Base-by-base conservation (phyloP, 2,329 filamentous ascomycete genomes). In the Trichoderma polysporum region DNA sequence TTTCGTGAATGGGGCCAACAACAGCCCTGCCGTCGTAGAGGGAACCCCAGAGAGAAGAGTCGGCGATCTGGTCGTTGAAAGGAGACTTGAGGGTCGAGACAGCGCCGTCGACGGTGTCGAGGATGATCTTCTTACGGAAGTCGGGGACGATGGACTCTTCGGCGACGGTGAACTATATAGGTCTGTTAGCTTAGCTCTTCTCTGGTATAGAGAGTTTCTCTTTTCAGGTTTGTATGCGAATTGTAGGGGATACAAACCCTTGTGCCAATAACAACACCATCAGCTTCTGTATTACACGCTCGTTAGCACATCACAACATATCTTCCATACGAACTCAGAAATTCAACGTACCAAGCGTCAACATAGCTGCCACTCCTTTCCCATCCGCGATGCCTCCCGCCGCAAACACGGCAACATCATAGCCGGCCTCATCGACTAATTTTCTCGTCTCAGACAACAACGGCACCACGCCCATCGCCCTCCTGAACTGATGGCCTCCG, bases 301-400 rank as follows among this genome's bases (percentile, higher is more conserved):
- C 8, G 56, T 69, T 33, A 74, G 65, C 68, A 61, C 27, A 29
- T 31, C 6, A 0, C 10, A 2, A 10, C 9, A 53, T 10, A 35
- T 27, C 37, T 8, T 49, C 17, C 2, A 19, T 17, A 33, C 25
- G 6, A 19, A 25, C 9, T 17, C 10, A 35, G 4, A 15, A 37
- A 45, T 15, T 33, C 39, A 1, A 75, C 78, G 72, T 56, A 84
- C 86, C 87, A 10, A 90, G 76, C 1, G 81, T 78, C 68, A 89
- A 68, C 2, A 84, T 83, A 2, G 86, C 86, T 2, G 85, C 84
- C 1, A 84, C 84, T 0, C 85, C 84, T 41, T 85, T 79, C 1
- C 82, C 83, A 66, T 89, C 83, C 6, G 80, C 80, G 63, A 90
- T 86, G 0, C 88, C 88, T 2, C 88, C 88, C 3, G 88, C 85